phyloP scores from a whole-genome alignment of 192 early-diverging fungal species.

The Umbelopsis sp. region DNA sequence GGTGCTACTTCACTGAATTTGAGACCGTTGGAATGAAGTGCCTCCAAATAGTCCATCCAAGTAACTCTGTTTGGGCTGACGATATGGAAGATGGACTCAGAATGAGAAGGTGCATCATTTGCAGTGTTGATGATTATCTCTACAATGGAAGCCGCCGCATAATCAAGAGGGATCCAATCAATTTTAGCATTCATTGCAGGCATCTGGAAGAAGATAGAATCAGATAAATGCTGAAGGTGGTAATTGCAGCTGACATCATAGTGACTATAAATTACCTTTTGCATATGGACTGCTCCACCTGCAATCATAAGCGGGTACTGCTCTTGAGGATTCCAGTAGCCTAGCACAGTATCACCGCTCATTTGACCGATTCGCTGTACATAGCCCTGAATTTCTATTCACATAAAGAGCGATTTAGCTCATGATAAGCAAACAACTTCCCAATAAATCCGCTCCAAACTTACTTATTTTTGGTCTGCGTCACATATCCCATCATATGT shows the following conservation, averaged over 20 bases:
- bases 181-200: slow-evolving; percentile 25
- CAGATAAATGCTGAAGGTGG: no score
- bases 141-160: slow-evolving; percentile 23
- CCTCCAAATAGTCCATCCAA: slow-evolving; percentile 23
- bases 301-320: slow-evolving; percentile 30
- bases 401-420: not conserved
- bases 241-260: no score
- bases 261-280: slow-evolving; percentile 25
- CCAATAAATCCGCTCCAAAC: no score
- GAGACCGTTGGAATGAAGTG: slow-evolving; percentile 22
- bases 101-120: not conserved
- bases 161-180: slow-evolving; percentile 37
- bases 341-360: slow-evolving; percentile 28
- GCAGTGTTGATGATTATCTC: slow-evolving; percentile 26
- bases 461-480: slow-evolving; percentile 21
- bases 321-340: slow-evolving; percentile 36
- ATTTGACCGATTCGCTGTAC: slow-evolving; percentile 40
- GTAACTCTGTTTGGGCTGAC: slow-evolving; percentile 25
- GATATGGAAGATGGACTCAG: slow-evolving; percentile 26
- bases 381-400: slow-evolving; percentile 15
- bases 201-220: no score
- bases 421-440: not conserved
- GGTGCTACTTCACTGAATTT: slow-evolving; percentile 17
- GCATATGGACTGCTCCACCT: slow-evolving; percentile 27
- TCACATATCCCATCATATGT: slow-evolving; percentile 21